A percentile compares a stretch with the other conserved stretches of the same genome.
These are phyloP conservation scores for Trichomonas vaginalis DNA, from an alignment of 208 protist species.

Conservation along the genomic window DNA sequence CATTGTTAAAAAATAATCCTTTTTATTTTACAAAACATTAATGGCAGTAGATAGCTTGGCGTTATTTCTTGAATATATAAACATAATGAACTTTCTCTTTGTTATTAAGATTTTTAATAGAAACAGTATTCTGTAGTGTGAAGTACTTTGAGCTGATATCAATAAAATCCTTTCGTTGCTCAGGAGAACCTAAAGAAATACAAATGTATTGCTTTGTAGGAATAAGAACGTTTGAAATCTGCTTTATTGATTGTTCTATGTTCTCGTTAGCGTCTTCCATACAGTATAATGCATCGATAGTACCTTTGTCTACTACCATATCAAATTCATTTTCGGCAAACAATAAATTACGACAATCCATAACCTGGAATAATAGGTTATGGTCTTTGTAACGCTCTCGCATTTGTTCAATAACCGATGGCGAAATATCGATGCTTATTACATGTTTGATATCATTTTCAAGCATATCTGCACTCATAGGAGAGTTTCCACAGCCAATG, in stretches of 20 bases:
- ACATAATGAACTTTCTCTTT: not conserved
- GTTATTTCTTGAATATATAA: not conserved
- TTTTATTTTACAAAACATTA: too few species aligned
- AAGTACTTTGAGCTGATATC: not conserved
- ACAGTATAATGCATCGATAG: slow-evolving; percentile 9
- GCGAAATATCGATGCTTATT: not conserved
- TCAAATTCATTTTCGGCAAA: not conserved
- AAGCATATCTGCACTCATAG: not conserved
- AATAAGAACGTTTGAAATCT: not conserved
- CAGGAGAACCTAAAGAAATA: not conserved
- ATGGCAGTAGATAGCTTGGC: too few species aligned
- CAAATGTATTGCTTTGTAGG: not conserved
- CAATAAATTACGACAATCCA: not conserved
- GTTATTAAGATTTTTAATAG: not conserved
- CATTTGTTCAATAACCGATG: not conserved
- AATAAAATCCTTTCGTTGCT: not conserved
- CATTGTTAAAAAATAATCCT: too few species aligned
- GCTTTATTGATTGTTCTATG: not conserved
- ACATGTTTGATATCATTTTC: not conserved
- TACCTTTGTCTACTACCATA: not conserved
- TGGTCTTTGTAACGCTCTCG: not conserved
- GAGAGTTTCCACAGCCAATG: not conserved
- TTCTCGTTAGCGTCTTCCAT: not conserved
- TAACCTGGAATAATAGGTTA: not conserved
- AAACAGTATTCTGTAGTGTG: not conserved